These are phyloP conservation scores for Tylopilus felleus DNA, from an alignment of 768 basidiomycete species.

Conservation along the genomic window DNA sequence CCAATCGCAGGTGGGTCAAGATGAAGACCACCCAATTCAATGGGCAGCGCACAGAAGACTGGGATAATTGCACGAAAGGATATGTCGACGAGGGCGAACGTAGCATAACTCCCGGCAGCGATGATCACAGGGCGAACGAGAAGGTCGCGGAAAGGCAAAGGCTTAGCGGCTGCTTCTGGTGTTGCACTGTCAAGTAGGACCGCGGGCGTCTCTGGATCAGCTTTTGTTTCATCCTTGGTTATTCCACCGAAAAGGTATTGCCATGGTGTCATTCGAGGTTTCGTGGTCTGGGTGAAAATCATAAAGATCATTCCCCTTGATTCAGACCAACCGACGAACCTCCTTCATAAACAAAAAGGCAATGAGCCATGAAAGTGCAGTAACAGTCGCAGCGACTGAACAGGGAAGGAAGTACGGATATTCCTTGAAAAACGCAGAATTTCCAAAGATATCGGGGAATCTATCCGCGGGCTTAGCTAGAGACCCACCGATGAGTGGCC, in stretches of 20 bases:
- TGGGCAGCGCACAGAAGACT: conserved; percentile 31
- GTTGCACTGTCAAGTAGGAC: background rate
- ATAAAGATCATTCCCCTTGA: background rate
- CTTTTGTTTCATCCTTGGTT: background rate
- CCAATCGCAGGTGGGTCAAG: conserved; percentile 32
- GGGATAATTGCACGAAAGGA: conserved; percentile 46
- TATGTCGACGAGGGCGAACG: conserved; percentile 61
- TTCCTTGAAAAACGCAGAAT: conserved; percentile 50
- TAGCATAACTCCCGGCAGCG: conserved; percentile 58
- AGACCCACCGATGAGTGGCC: conserved; percentile 66
- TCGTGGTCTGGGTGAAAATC: conserved; percentile 11
- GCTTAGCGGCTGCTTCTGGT: conserved; percentile 10
- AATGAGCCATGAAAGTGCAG: conserved; percentile 48
- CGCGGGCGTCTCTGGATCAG: background rate
- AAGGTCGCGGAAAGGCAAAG: conserved; percentile 46
- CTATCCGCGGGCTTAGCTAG: conserved; percentile 63
- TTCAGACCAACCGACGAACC: conserved; percentile 23
- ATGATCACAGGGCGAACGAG: conserved; percentile 51
- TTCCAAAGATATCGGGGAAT: conserved; percentile 59
- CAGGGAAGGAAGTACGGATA: conserved; percentile 78
- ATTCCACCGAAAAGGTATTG: conserved; percentile 18
- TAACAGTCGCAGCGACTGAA: conserved; percentile 55
- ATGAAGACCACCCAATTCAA: conserved; percentile 29
- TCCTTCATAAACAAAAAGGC: conserved; percentile 55
- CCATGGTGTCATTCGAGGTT: conserved; percentile 7